These are phyloP conservation scores for Backusella tuberculispora DNA, from an alignment of 192 early-diverging fungal genomes.

Conservation along the genomic window DNA sequence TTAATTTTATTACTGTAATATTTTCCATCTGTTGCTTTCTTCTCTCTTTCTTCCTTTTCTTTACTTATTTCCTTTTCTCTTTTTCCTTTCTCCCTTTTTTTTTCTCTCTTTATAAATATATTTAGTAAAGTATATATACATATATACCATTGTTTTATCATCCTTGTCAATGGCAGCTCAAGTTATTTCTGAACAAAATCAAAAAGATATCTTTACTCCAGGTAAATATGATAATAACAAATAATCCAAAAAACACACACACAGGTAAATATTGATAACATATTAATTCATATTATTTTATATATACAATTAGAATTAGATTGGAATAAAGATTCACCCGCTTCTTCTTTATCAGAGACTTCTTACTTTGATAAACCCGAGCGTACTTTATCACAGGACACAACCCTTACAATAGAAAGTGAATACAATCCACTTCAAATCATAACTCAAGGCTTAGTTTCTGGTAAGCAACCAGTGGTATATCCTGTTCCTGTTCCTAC, in stretches of 20 bases:
- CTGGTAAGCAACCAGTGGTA: not conserved
- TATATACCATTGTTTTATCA: not conserved
- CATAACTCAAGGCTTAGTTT: not conserved
- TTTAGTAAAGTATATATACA: not conserved
- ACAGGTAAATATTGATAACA: not conserved
- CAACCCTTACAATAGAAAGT: not conserved
- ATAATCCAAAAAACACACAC: not conserved
- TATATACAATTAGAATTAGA: not conserved
- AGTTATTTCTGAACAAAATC: not conserved
- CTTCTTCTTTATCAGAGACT: not conserved
- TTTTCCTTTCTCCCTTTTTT: not conserved
- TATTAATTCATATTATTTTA: not conserved
- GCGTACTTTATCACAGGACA: constrained; percentile 8
- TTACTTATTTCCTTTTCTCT: not conserved
- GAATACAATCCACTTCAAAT: constrained; percentile 18
- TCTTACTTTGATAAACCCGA: constrained; percentile 9
- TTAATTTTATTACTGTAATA: not conserved
- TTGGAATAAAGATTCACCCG: constrained; percentile 7
- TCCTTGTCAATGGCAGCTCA: not conserved
- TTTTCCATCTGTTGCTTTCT: not conserved
- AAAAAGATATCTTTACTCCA: not conserved
- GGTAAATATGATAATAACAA: not conserved
- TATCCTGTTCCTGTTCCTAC: not conserved
- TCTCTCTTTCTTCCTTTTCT: not conserved
- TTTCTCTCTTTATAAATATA: not conserved